phyloP scores from a whole-genome alignment of 2,329 filamentous ascomycete species.

The Penicillium sp. region DNA sequence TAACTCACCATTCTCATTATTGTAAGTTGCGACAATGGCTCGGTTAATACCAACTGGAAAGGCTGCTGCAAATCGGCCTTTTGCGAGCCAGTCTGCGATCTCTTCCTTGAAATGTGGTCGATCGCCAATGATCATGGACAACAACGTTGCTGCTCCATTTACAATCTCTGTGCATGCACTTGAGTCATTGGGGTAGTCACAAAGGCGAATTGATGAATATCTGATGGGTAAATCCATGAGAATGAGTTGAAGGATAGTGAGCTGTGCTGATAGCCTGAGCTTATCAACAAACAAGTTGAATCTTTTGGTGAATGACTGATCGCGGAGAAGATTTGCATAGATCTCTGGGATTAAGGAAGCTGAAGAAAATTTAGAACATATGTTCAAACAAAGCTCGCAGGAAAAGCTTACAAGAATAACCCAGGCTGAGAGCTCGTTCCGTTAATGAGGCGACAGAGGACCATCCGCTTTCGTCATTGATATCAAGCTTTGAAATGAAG shows the following conservation, averaged over 20 bases:
- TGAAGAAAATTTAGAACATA: conserved; percentile 22
- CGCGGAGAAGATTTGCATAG: conserved; percentile 38
- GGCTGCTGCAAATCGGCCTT: conserved; percentile 64
- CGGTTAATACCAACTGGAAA: conserved; percentile 65
- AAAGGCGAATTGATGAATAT: conserved; percentile 19
- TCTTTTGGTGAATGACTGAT: conserved; percentile 24
- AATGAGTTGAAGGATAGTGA: conserved; percentile 45
- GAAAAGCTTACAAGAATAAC: conserved; percentile 62
- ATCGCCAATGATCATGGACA: conserved; percentile 52
- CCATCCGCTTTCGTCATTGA: conserved; percentile 30
- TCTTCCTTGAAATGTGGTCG: conserved; percentile 53
- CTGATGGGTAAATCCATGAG: conserved; percentile 46
- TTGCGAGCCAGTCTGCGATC: conserved; percentile 65
- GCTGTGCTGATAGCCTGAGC: conserved; percentile 52
- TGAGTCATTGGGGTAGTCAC: background rate
- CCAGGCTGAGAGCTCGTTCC: conserved; percentile 65
- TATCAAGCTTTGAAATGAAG: conserved; percentile 45
- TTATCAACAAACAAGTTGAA: conserved; percentile 42
- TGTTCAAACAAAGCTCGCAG: background rate
- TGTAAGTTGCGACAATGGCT: conserved; percentile 61
- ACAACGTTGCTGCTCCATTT: conserved; percentile 59
- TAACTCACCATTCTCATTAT: conserved; percentile 49
- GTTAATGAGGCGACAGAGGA: conserved; percentile 46
- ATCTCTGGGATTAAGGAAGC: conserved; percentile 43
- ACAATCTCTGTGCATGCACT: conserved; percentile 39